Conservation (phyloP, 345 rosid species). For the Hibiscus mutabilis region DNA sequence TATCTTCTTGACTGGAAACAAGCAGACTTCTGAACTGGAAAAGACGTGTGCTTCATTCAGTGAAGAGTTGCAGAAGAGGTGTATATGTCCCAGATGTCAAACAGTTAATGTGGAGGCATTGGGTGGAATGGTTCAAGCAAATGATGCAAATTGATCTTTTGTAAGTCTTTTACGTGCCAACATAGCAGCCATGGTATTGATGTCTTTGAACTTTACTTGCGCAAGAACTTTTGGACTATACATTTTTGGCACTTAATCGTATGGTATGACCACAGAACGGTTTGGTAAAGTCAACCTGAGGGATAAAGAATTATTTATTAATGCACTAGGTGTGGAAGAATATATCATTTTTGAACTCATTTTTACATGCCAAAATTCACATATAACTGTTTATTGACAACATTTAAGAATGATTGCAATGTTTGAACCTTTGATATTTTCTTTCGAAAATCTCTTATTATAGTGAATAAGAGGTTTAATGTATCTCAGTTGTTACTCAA, state of each 20-base stretch:
- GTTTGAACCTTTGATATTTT: conserved; percentile 2
- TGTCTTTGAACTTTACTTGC: background rate
- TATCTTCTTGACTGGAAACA: conserved; percentile 48
- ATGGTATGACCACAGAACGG: background rate
- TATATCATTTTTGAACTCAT: background rate
- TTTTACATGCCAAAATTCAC: conserved; percentile 8
- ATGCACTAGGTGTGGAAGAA: background rate
- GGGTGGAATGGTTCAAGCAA: conserved; percentile 40
- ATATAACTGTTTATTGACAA: background rate
- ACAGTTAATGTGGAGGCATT: conserved; percentile 46
- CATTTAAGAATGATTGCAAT: background rate
- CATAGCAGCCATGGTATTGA: background rate
- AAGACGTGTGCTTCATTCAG: conserved; percentile 36
- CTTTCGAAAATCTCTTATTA: background rate
- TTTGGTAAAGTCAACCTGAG: conserved; percentile 5
- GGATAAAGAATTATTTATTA: background rate
- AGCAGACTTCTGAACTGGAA: conserved; percentile 60
- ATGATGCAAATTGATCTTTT: conserved; percentile 29
- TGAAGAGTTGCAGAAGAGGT: conserved; percentile 53
- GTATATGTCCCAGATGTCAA: conserved; percentile 53
- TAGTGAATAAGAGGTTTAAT: background rate
- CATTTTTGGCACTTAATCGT: conserved; percentile 6
- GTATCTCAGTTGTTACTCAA: background rate
- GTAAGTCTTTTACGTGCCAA: conserved; percentile 16
- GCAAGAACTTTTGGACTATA: background rate